Base-by-base conservation (phyloP, 192 early-diverging fungal genomes). In the Gaertneriomyces semiglobifer region DNA sequence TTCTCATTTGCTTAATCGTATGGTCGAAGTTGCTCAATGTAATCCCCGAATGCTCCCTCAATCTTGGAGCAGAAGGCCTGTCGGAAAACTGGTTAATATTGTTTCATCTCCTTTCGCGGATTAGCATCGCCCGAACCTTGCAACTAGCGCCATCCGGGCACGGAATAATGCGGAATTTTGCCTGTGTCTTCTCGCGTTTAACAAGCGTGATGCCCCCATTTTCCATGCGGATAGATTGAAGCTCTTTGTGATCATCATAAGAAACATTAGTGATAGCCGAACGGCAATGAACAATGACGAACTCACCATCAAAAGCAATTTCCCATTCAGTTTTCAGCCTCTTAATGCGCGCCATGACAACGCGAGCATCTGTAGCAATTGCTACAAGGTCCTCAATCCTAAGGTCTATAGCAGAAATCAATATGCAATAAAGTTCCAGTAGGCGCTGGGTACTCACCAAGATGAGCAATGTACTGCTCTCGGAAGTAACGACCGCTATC, bases 391-490 rank as follows among this genome's bases (percentile, higher is more conserved):
- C 92, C 38, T 92, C 89, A 1, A 85, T 88, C 7, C 89, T 83
- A 6, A 94, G 82, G 42, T 91, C 82, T 72, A 33, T 18, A 25
- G 12, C 33, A n/a, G 33, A 20, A 33, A 8, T 25, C 16, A 14
- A 39, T 33, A 53, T 3, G 46, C 8, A 33, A 8, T 6, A 9
- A 6, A 16, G 18, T 58, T 19, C 53, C 18, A n/a, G 42, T 7
- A 20, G 44, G 12, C 25, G 9, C 43, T 11, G 6, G 53, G 14
- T 25, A 65, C 33, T n/a, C 45, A 71, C 75, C 83, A 45, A 94
- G 72, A 66, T 98, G 96, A 1, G 89, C 89, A 63, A 94, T 77
- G 62, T 98, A 98, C 41, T 86, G 81, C 54, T 96, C 93, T 9
- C 86, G 70, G 44, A 89, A 89, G 71, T 86, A 95, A 50, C 81